These are phyloP conservation scores for Oryza rufipogon DNA, from an alignment of 176 grass and related monocot genomes.

Conservation along the genomic window DNA sequence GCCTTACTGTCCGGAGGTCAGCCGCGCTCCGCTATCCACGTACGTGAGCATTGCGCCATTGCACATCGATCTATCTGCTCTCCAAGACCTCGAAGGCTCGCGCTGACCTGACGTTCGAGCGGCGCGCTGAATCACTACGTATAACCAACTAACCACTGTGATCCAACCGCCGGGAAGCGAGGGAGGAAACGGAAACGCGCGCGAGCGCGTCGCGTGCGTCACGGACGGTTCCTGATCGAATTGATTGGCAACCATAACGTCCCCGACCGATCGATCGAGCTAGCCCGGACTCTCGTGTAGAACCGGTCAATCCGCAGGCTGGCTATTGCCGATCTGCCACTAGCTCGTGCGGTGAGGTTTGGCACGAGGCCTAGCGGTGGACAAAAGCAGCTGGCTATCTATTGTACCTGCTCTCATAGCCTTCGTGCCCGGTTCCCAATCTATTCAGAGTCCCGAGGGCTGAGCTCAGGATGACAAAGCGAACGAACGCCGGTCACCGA, in stretches of 20 bases:
- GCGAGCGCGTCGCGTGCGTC: background rate
- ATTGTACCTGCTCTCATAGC: too few relatives aligned
- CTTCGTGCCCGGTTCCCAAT: background rate
- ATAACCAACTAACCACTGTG: too few relatives aligned
- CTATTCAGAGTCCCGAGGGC: conserved; percentile 22
- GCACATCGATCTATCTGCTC: background rate
- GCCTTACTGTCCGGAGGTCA: background rate
- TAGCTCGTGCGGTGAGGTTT: background rate
- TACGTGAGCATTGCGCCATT: background rate
- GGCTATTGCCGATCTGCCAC: too few relatives aligned
- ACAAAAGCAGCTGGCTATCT: background rate
- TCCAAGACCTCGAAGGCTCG: background rate
- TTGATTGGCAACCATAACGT: background rate
- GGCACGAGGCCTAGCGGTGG: background rate
- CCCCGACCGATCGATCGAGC: too few relatives aligned
- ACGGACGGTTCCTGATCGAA: conserved; percentile 20
- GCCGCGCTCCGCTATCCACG: background rate
- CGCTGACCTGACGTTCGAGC: background rate
- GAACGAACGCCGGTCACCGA: background rate
- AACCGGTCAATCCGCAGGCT: background rate
- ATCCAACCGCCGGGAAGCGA: too few relatives aligned
- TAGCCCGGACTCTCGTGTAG: too few relatives aligned
- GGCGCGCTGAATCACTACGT: background rate
- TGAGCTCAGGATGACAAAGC: background rate
- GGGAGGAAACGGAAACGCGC: too few relatives aligned